Evolutionary conservation across 208 protist genomes (phyloP).

Genomic region (Novymonas esmeraldas): DNA sequence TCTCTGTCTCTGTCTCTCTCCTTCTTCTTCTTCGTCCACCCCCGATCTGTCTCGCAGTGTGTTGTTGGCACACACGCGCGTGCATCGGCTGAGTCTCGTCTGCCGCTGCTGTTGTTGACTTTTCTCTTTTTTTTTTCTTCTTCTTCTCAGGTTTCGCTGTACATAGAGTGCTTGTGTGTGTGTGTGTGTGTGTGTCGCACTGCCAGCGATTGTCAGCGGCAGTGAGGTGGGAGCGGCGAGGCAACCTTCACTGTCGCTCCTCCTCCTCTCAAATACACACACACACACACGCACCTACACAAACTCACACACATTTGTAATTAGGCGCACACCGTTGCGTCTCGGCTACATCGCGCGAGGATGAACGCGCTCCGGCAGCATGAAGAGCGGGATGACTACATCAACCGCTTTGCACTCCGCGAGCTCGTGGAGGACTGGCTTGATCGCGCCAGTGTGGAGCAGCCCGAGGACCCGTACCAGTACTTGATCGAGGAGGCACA

Average conservation of each 20-base stretch:
- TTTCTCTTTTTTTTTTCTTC: too few relatives aligned
- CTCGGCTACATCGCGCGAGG: not conserved
- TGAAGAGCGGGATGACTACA: constrained; percentile 52
- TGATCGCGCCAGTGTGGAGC: constrained; percentile 36
- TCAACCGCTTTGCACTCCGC: constrained; percentile 63
- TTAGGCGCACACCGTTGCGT: too few relatives aligned
- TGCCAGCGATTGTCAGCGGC: not conserved
- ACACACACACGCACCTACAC: not conserved
- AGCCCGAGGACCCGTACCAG: constrained; percentile 66
- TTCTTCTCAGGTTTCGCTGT: too few relatives aligned
- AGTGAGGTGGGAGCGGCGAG: not conserved
- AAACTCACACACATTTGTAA: not conserved
- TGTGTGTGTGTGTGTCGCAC: not conserved
- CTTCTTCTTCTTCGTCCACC: too few relatives aligned
- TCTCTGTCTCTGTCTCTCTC: too few relatives aligned
- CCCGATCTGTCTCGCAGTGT: too few relatives aligned
- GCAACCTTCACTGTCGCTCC: not conserved
- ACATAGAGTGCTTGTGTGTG: too few relatives aligned
- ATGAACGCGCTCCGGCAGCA: constrained; percentile 15
- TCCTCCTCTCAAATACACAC: not conserved
- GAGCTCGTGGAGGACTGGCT: constrained; percentile 75
- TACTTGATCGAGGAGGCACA: constrained; percentile 61
- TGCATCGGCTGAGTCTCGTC: too few relatives aligned
- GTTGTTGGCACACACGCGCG: too few relatives aligned
- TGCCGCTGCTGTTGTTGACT: not conserved